Base-by-base conservation (phyloP, 1,284 basidiomycete genomes). In the Pterulicium gracile region DNA sequence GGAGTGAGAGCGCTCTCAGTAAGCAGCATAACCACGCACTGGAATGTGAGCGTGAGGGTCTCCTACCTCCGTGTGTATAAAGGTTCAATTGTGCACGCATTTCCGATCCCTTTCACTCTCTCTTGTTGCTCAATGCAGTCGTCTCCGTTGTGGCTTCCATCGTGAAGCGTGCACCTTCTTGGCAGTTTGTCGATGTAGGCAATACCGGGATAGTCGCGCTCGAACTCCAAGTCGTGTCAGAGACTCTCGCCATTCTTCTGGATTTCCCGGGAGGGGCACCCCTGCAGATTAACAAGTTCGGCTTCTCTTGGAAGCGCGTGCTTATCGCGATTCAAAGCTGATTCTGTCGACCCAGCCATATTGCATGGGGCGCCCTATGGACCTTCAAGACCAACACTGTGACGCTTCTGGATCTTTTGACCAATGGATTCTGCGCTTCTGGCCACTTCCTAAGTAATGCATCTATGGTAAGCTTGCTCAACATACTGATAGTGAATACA, bases 401-500 rank as follows among this genome's bases (percentile, higher is more conserved):
- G 45, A 75, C 68, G 32, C 76, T 88, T 34, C 66, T 92, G 19
- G 58, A 69, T 32, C 70, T 88, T 59, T 62, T 75, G 54, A 88
- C 85, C 0, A 90, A 92, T 59, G 88, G 85, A n/a, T 92, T 91
- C 65, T 92, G 88, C 58, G 88, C 88, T 3, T 85, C 85, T 20
- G 88, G 89, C 14, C 69, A 76, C 2, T 89, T 88, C 61, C 62
- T 88, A 24, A 61, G 77, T 35, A 86, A 88, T 52, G 87, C 85
- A 1, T 86, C 84, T 0, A 58, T 89, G 24, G 64, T 88, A 57
- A 86, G 77, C 54, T 79, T 88, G 15, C 84, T 86, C 46, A 85
- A 84, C 4, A 87, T 88, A 56, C 83, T 81, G 10, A 77, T 83
- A 34, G 79, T 84, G 13, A 72, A 72, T 44, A 69, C 67, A 50